Conservation (phyloP, 768 basidiomycete genomes). For the Mycena rebaudengoi region DNA sequence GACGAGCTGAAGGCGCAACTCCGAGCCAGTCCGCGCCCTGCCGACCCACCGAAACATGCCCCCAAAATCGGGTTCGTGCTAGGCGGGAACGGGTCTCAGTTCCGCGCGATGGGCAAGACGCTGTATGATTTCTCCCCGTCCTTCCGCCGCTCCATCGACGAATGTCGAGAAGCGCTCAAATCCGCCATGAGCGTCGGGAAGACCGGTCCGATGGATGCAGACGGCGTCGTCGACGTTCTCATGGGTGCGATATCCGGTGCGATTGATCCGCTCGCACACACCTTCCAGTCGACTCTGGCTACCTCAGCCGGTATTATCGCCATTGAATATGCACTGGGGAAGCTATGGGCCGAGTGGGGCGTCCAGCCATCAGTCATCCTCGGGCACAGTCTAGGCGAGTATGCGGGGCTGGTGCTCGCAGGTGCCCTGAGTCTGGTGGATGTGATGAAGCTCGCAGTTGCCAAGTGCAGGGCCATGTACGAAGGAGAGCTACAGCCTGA, state of each 20-base stretch:
- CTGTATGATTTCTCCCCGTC: neutral
- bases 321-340: conserved; percentile 7
- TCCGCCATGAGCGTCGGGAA: neutral
- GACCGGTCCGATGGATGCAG: neutral
- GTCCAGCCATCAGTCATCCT: neutral
- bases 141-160: neutral
- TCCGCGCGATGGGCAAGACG: neutral
- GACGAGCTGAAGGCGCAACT: conserved; percentile 5
- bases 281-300: neutral
- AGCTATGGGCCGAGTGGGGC: conserved; percentile 9
- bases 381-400: conserved; percentile 14
- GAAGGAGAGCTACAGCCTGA: neutral
- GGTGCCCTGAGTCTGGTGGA: neutral
- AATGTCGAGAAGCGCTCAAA: neutral
- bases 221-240: neutral
- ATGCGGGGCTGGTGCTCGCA: conserved; percentile 1
- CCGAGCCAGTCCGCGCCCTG: neutral
- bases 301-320: neutral
- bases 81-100: conserved; percentile 13
- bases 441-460: conserved; percentile 1
- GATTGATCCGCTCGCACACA: neutral
- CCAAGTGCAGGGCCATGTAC: neutral
- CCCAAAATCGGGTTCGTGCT: conserved; percentile 12
- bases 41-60: neutral
- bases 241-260: neutral